Evolutionary conservation across 2,329 filamentous ascomycete species (phyloP).

Genomic region (Cucurbitaria berberidis): DNA sequence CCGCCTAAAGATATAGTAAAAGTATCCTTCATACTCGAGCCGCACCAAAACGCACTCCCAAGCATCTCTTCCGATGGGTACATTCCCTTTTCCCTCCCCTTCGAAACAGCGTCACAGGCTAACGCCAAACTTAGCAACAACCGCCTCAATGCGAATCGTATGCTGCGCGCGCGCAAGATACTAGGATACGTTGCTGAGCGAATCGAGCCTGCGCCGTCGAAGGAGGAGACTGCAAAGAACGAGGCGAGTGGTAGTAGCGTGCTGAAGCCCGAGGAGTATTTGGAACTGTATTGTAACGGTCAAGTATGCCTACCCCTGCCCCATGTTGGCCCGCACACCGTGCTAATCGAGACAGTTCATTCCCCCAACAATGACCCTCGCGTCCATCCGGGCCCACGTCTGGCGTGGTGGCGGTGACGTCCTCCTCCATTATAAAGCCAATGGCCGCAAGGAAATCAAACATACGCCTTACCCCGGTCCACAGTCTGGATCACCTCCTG

Average conservation of each 20-base stretch:
- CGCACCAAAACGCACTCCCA: conserved; percentile 76
- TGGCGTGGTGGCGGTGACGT: conserved; percentile 98
- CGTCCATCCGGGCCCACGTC: conserved; percentile 86
- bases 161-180: conserved; percentile 95
- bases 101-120: conserved; percentile 33
- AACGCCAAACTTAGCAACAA: conserved; percentile 67
- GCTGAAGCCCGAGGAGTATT: conserved; percentile 85
- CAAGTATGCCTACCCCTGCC: conserved; percentile 65
- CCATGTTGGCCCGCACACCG: background rate
- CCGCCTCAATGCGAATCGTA: conserved; percentile 92
- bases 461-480: conserved; percentile 28
- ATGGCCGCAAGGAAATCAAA: conserved; percentile 74
- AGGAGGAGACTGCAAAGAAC: conserved; percentile 60
- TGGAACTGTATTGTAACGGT: conserved; percentile 94
- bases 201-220: conserved; percentile 73
- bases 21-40: conserved; percentile 90
- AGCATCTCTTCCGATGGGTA: conserved; percentile 76
- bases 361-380: conserved; percentile 86
- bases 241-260: conserved; percentile 7
- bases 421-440: conserved; percentile 86
- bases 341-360: conserved; percentile 58
- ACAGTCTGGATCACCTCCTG: conserved; percentile 14
- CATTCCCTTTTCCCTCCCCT: conserved; percentile 37
- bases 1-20: conserved; percentile 92
- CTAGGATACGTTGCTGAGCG: conserved; percentile 89